phyloP scores from a whole-genome alignment of 2,329 filamentous ascomycete genomes.

The Incumbomyces lentus region DNA sequence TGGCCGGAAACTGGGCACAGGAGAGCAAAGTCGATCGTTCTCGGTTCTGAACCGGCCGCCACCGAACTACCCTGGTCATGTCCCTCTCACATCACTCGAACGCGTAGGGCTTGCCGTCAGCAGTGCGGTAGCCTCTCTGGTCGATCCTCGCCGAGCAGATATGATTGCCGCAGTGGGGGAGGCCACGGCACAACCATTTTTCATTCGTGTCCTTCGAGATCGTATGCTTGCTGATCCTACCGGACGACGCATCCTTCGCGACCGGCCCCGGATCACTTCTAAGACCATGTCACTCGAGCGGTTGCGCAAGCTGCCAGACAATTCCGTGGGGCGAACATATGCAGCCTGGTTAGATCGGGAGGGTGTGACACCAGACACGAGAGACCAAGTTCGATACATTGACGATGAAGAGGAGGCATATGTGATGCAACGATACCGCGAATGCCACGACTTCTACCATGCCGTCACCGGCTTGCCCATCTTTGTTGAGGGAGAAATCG shows the following conservation, averaged over 20 bases:
- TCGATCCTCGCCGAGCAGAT: constrained; percentile 74
- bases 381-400: constrained; percentile 73
- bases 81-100: constrained; percentile 73
- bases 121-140: constrained; percentile 48
- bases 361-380: constrained; percentile 84
- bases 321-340: constrained; percentile 72
- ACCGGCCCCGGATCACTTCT: constrained; percentile 79
- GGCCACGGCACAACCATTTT: constrained; percentile 87
- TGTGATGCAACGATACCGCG: constrained; percentile 95
- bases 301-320: constrained; percentile 61
- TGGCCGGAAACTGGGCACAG: neutral
- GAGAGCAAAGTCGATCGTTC: constrained; percentile 39
- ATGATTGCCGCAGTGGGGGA: constrained; percentile 92
- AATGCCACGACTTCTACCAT: constrained; percentile 97
- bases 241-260: constrained; percentile 80
- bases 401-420: constrained; percentile 94
- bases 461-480: constrained; percentile 83
- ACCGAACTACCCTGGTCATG: constrained; percentile 84
- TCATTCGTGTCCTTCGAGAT: constrained; percentile 81
- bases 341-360: constrained; percentile 87
- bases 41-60: constrained; percentile 75
- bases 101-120: constrained; percentile 58
- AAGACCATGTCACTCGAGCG: constrained; percentile 54
- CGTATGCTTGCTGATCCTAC: constrained; percentile 79
- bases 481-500: constrained; percentile 89